These are phyloP conservation scores for Vanrija sp. DNA, from an alignment of 1,284 basidiomycete species.

Conservation along the genomic window DNA sequence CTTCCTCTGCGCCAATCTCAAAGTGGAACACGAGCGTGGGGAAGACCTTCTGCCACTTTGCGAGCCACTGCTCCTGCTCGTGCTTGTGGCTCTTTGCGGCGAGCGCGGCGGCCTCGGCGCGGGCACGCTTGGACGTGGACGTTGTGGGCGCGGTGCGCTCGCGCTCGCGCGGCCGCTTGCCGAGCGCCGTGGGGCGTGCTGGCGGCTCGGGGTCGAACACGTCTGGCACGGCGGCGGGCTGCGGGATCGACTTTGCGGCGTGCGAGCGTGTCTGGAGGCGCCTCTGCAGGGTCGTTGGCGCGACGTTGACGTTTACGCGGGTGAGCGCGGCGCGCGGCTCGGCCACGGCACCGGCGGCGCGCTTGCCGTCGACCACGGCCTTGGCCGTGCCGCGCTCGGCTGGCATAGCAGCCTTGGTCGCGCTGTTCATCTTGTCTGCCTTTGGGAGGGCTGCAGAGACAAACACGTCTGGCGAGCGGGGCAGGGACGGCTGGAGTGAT, in stretches of 20 bases:
- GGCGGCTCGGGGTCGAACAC: constrained; percentile 20
- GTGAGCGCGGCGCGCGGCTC: constrained; percentile 10
- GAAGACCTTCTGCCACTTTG: constrained; percentile 80
- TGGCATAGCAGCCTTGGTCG: too few species aligned
- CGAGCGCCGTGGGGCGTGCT: constrained; percentile 3
- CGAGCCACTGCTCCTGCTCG: constrained; percentile 67
- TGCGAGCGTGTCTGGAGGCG: not conserved
- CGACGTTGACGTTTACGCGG: constrained; percentile 17
- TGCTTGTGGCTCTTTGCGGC: constrained; percentile 23
- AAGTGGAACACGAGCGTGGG: constrained; percentile 82
- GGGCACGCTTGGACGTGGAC: constrained; percentile 9
- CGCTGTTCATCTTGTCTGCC: too few species aligned
- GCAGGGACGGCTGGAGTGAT: too few species aligned
- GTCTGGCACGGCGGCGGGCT: constrained; percentile 21
- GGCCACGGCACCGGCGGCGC: not conserved
- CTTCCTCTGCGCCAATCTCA: constrained; percentile 54
- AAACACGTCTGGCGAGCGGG: too few species aligned
- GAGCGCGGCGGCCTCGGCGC: constrained; percentile 5
- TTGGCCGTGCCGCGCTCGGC: not conserved
- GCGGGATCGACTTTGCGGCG: constrained; percentile 13
- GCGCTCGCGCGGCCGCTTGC: constrained; percentile 12
- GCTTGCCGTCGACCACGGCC: not conserved
- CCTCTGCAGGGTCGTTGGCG: not conserved
- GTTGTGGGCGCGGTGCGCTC: not conserved
- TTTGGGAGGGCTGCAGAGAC: too few species aligned